A percentile compares a stretch with the other conserved stretches of the same genome.
Evolutionary conservation across 2,329 filamentous ascomycete genomes (phyloP).

Genomic region (Botrytis tulipae): DNA sequence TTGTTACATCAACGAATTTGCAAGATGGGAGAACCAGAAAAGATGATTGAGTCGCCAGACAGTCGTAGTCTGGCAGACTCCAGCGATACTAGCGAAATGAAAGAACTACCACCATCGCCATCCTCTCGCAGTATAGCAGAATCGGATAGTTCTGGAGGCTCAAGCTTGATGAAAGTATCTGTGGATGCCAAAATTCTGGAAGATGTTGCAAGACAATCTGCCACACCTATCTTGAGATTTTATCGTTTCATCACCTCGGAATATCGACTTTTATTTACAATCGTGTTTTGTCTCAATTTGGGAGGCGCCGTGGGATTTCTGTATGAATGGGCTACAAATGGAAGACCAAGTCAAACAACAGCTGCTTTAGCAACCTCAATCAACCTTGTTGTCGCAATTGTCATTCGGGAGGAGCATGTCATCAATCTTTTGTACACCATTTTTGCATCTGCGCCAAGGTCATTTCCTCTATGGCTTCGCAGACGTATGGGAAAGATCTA

Average conservation of each 20-base stretch:
- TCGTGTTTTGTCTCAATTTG: constrained; percentile 52
- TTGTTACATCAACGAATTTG: background rate
- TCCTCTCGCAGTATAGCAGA: background rate
- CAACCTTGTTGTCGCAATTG: constrained; percentile 45
- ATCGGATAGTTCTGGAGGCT: constrained; percentile 1
- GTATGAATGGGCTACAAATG: constrained; percentile 26
- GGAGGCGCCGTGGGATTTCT: constrained; percentile 40
- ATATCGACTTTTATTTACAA: constrained; percentile 56
- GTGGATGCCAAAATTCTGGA: constrained; percentile 8
- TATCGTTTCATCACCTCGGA: constrained; percentile 19
- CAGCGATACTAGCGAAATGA: background rate
- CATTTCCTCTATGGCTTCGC: constrained; percentile 49
- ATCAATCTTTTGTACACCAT: constrained; percentile 51
- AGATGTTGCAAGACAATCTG: constrained; percentile 14
- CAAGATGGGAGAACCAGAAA: constrained; percentile 10
- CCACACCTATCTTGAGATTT: constrained; percentile 9
- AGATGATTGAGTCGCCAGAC: background rate
- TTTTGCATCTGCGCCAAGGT: constrained; percentile 46
- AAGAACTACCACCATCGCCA: background rate
- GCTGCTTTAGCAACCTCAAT: constrained; percentile 22
- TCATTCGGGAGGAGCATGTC: constrained; percentile 53
- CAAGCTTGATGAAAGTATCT: constrained; percentile 7
- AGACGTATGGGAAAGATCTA: constrained; percentile 50
- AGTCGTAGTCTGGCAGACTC: background rate
- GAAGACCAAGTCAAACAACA: constrained; percentile 7